Evolutionary conservation across 2,329 filamentous ascomycete genomes (phyloP).

Genomic region (Penicillium glabrum): DNA sequence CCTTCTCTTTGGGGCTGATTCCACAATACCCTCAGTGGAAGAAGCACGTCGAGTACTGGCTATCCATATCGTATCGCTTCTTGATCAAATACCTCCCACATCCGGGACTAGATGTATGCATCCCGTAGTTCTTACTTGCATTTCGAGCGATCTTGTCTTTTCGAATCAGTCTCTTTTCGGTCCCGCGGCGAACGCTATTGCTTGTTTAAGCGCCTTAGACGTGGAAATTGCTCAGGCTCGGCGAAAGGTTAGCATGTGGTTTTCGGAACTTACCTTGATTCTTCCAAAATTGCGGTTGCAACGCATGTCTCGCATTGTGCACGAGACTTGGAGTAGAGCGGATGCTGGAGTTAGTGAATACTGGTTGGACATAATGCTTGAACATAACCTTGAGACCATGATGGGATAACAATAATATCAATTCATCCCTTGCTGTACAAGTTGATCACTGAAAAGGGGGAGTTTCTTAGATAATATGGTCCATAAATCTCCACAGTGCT

Average conservation of each 20-base stretch:
- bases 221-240: constrained; percentile 24
- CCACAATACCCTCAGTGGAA: constrained; percentile 9
- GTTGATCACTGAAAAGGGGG: background rate
- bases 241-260: constrained; percentile 20
- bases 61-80: constrained; percentile 21
- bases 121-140: constrained; percentile 19
- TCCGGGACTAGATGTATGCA: constrained; percentile 24
- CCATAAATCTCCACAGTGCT: background rate
- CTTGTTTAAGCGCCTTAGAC: constrained; percentile 19
- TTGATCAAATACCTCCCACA: constrained; percentile 21
- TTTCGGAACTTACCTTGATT: constrained; percentile 22
- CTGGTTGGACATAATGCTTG: constrained; percentile 25
- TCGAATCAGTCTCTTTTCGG: constrained; percentile 18
- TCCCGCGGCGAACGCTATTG: constrained; percentile 15
- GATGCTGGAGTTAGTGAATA: constrained; percentile 17
- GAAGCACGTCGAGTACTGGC: constrained; percentile 19
- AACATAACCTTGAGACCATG: constrained; percentile 23
- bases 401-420: constrained; percentile 16
- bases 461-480: background rate
- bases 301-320: constrained; percentile 18
- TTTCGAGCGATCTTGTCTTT: constrained; percentile 25
- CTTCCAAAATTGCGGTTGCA: constrained; percentile 23
- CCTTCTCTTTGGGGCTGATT: constrained; percentile 11
- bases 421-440: background rate
- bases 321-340: constrained; percentile 21